Evolutionary conservation across 2,329 filamentous ascomycete species (phyloP), one percentile per base, ranked within the genome.

Genomic region (Botrytis byssoidea): DNA sequence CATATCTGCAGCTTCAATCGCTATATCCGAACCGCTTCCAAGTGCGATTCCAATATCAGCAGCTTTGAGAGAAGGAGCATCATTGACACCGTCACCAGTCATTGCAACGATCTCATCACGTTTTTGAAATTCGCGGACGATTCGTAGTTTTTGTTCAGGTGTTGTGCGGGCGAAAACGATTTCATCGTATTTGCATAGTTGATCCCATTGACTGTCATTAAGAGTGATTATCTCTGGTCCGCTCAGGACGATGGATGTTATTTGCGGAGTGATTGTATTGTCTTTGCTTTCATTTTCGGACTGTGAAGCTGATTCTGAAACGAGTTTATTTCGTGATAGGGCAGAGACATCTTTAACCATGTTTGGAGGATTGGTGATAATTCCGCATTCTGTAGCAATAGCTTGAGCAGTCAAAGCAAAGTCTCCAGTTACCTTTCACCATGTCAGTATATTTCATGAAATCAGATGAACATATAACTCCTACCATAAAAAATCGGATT

Each of bases 111-210:
- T 86, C 51, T 88, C 83, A 5, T 87, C 85, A 9, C 77, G 71
- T 7, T 87, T 84, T 79, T 93, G 91, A 74, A 77, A 73, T 65
- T 77, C 90, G 59, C 88, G 88, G 20, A 94, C 91, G 74, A 94
- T 94, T 46, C 90, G 88, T 8, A 94, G 86, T 80, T 94, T 94
- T 80, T 94, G 91, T 78, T 94, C 92, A 0, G 92, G 92, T 0
- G 91, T 93, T 0, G 91, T 94, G 18, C 91, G 85, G 0, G 92
- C 89, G 79, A 94, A 94, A 5, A 93, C 90, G 57, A 94, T 90
- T 77, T 94, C 92, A 32, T 89, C 85, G 77, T 93, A 94, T 20
- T 83, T 85, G 55, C 79, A 85, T 2, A 94, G 84, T 35, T 85
- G 84, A 74, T 89, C 85, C 92, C 92, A 94, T 80, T 94, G 91